phyloP scores from a whole-genome alignment of 805 yeast species.

The Blastobotrys peoriensis region DNA sequence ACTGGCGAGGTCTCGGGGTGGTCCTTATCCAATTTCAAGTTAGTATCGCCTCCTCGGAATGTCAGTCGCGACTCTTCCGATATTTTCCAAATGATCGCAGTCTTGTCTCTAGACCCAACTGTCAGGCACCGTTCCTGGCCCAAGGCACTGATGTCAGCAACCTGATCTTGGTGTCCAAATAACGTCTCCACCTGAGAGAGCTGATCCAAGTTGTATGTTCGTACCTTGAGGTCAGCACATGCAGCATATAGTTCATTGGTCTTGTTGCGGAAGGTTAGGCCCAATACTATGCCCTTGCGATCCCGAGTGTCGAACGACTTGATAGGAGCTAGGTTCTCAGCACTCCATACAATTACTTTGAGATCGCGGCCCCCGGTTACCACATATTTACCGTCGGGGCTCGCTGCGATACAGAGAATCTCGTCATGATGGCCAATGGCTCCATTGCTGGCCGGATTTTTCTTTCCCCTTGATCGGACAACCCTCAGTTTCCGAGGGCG shows the following conservation, averaged over 20 bases:
- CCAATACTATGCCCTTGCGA: conserved; percentile 62
- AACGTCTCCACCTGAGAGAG: conserved; percentile 83
- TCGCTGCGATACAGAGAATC: conserved; percentile 71
- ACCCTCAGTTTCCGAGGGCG: conserved; percentile 64
- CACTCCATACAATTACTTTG: conserved; percentile 78
- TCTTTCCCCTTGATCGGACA: conserved; percentile 29
- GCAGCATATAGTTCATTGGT: conserved; percentile 86
- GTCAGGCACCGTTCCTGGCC: conserved; percentile 89
- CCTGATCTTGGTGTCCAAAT: conserved; percentile 93
- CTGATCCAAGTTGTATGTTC: conserved; percentile 82
- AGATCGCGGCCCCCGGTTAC: conserved; percentile 89
- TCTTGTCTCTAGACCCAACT: conserved; percentile 91
- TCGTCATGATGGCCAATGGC: conserved; percentile 74
- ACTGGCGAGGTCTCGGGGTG: conserved; percentile 15
- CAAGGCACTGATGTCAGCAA: conserved; percentile 74
- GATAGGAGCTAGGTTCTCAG: conserved; percentile 67
- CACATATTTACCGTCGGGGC: conserved; percentile 80
- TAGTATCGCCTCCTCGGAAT: conserved; percentile 81
- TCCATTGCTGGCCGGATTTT: conserved; percentile 26
- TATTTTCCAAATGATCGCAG: conserved; percentile 95
- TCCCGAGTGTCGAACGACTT: conserved; percentile 73
- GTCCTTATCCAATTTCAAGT: conserved; percentile 35
- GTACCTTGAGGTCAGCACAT: conserved; percentile 84
- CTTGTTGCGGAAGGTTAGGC: conserved; percentile 70
- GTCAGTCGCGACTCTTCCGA: conserved; percentile 92